Conservation (phyloP, 2,329 filamentous ascomycete genomes). For the Penicillium sp. region DNA sequence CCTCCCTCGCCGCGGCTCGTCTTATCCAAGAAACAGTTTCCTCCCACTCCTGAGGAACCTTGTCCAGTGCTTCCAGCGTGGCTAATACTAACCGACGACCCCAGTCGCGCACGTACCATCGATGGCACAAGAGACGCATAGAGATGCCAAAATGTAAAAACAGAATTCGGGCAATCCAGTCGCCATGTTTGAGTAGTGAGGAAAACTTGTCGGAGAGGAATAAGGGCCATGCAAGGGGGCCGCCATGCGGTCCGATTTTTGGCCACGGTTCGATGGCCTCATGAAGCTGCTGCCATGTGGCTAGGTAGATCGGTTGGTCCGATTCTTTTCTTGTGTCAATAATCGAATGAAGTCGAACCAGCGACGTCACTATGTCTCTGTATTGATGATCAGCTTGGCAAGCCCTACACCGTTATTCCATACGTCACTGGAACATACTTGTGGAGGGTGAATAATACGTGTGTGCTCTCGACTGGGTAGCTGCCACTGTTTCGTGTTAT, state of each 20-base stretch:
- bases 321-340: slow-evolving; percentile 20
- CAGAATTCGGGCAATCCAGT: slow-evolving; percentile 34
- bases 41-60: slow-evolving; percentile 29
- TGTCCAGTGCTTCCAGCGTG: slow-evolving; percentile 27
- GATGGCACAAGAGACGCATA: slow-evolving; percentile 34
- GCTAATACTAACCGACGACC: slow-evolving; percentile 32
- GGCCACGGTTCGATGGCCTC: slow-evolving; percentile 33
- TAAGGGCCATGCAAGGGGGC: slow-evolving; percentile 34
- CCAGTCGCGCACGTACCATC: slow-evolving; percentile 37
- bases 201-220: slow-evolving; percentile 31
- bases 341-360: slow-evolving; percentile 17
- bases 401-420: not conserved
- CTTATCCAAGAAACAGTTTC: slow-evolving; percentile 32
- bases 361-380: slow-evolving; percentile 29
- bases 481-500: slow-evolving; percentile 3
- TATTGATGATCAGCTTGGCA: not conserved
- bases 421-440: slow-evolving; percentile 10
- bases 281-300: slow-evolving; percentile 29
- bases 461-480: not conserved
- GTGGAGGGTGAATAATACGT: slow-evolving; percentile 20
- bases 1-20: slow-evolving; percentile 23
- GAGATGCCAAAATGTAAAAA: slow-evolving; percentile 34
- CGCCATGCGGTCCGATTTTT: slow-evolving; percentile 29
- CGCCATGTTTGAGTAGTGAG: slow-evolving; percentile 26
- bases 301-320: slow-evolving; percentile 20